phyloP scores from a whole-genome alignment of 2,329 filamentous ascomycete species.

The Laburnicola sp. region DNA sequence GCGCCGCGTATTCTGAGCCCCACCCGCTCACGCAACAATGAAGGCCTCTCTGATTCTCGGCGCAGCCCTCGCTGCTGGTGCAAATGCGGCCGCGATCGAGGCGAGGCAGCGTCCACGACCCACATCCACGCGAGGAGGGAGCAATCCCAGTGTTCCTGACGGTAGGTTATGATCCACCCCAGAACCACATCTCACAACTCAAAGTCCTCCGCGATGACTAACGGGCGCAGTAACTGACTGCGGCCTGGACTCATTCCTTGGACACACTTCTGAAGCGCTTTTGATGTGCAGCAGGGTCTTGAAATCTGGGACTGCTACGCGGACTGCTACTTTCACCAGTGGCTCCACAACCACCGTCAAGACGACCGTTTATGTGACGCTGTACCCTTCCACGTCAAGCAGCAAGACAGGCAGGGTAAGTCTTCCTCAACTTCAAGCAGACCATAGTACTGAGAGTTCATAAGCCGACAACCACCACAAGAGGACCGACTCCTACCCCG shows the following conservation, averaged over 20 bases:
- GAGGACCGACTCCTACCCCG: slow-evolving; percentile 10
- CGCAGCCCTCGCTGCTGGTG: slow-evolving; percentile 28
- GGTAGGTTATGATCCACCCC: slow-evolving; percentile 16
- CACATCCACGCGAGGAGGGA: neutral
- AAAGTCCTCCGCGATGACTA: neutral
- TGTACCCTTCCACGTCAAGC: slow-evolving; percentile 27
- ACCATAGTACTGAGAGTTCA: no score
- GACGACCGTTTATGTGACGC: slow-evolving; percentile 26
- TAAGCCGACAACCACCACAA: no score
- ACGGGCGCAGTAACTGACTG: slow-evolving; percentile 16
- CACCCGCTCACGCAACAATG: slow-evolving; percentile 21
- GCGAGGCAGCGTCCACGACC: slow-evolving; percentile 23
- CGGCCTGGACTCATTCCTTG: slow-evolving; percentile 36
- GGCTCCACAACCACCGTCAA: slow-evolving; percentile 27
- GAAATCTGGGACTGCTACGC: slow-evolving; percentile 30
- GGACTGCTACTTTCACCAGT: slow-evolving; percentile 24
- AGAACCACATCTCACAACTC: no score
- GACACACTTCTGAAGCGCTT: slow-evolving; percentile 34
- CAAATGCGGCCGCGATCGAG: slow-evolving; percentile 24
- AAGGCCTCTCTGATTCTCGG: slow-evolving; percentile 25
- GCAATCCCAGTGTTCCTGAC: slow-evolving; percentile 12
- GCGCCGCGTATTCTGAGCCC: slow-evolving; percentile 1
- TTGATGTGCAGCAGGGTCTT: slow-evolving; percentile 37
- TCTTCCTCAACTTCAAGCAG: neutral
- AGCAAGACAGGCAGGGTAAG: slow-evolving; percentile 14